Evolutionary conservation across 1,139 yeast genomes (phyloP).

Genomic region (Pneumocystis carinii): DNA sequence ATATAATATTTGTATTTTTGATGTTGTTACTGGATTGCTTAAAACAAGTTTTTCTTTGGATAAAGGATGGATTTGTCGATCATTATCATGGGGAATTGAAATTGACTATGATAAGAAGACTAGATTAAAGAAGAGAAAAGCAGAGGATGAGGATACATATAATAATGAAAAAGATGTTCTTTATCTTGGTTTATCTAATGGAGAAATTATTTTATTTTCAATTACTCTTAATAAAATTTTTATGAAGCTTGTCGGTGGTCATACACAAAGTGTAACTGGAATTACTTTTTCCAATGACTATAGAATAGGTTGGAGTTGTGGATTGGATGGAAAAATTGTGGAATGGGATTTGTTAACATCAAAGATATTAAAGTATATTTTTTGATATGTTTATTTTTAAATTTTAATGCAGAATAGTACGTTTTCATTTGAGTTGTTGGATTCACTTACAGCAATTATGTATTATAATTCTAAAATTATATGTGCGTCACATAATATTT

Average conservation of each 20-base stretch:
- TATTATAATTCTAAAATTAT: conserved; percentile 39
- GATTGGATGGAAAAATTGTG: conserved; percentile 43
- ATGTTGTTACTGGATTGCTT: conserved; percentile 34
- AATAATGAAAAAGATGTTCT: conserved; percentile 30
- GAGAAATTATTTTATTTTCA: conserved; percentile 49
- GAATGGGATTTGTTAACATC: conserved; percentile 43
- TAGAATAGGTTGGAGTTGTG: conserved; percentile 43
- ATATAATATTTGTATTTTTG: conserved; percentile 52
- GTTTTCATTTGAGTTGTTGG: conserved; percentile 24
- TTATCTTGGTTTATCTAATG: conserved; percentile 53
- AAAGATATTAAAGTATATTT: conserved; percentile 27
- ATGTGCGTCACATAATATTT: conserved; percentile 17
- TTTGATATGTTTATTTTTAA: conserved; percentile 20
- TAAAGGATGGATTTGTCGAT: conserved; percentile 38
- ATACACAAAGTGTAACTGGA: conserved; percentile 34
- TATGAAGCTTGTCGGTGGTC: conserved; percentile 37
- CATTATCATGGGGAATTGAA: conserved; percentile 39
- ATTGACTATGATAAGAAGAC: conserved; percentile 16
- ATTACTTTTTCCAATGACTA: conserved; percentile 34
- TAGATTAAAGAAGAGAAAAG: conserved; percentile 25
- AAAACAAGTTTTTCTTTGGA: conserved; percentile 35
- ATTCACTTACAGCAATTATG: conserved; percentile 33
- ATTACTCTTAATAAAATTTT: conserved; percentile 48
- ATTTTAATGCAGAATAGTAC: conserved; percentile 24
- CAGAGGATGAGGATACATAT: conserved; percentile 12